Percentiles rank a stretch among this genome's conserved stretches.
Conservation (phyloP, 176 grass and related monocot species). For the Avena insularis region DNA sequence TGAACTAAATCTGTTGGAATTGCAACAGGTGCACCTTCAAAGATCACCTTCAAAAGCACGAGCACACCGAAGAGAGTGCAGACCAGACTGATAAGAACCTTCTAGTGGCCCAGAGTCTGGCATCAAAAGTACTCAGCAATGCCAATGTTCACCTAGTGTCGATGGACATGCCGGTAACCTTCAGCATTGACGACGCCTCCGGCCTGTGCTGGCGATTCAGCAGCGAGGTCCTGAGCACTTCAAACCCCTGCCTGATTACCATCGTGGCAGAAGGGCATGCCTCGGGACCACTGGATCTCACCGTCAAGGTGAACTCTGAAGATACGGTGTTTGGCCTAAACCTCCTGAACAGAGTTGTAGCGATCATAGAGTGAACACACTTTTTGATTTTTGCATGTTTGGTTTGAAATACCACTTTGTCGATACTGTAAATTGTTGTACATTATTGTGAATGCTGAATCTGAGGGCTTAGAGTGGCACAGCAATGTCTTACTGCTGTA, state of each 20-base stretch:
- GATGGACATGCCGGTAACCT: slow-evolving; percentile 87
- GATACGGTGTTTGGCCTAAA: slow-evolving; percentile 83
- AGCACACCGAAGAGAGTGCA: slow-evolving; percentile 35
- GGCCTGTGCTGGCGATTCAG: slow-evolving; percentile 83
- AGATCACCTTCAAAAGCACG: slow-evolving; percentile 70
- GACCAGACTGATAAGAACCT: slow-evolving; percentile 62
- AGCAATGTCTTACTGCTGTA: not conserved
- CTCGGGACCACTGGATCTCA: slow-evolving; percentile 60
- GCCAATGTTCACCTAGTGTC: slow-evolving; percentile 75
- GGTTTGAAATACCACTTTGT: slow-evolving; percentile 17
- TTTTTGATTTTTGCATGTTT: not conserved
- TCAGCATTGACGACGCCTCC: slow-evolving; percentile 68
- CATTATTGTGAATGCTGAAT: slow-evolving; percentile 30
- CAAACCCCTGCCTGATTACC: slow-evolving; percentile 71
- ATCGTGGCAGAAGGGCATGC: slow-evolving; percentile 56
- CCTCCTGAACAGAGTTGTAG: slow-evolving; percentile 67
- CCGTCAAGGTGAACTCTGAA: slow-evolving; percentile 81
- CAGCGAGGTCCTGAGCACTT: slow-evolving; percentile 61
- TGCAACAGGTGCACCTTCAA: slow-evolving; percentile 78
- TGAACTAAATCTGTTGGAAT: slow-evolving; percentile 39
- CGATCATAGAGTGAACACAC: slow-evolving; percentile 62
- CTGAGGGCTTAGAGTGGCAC: not conserved
- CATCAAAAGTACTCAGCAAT: slow-evolving; percentile 77
- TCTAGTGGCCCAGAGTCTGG: slow-evolving; percentile 62
- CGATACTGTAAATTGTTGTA: slow-evolving; percentile 36